Conservation (phyloP, 2,329 filamentous ascomycete species). For the Leptographium wingfieldii region DNA sequence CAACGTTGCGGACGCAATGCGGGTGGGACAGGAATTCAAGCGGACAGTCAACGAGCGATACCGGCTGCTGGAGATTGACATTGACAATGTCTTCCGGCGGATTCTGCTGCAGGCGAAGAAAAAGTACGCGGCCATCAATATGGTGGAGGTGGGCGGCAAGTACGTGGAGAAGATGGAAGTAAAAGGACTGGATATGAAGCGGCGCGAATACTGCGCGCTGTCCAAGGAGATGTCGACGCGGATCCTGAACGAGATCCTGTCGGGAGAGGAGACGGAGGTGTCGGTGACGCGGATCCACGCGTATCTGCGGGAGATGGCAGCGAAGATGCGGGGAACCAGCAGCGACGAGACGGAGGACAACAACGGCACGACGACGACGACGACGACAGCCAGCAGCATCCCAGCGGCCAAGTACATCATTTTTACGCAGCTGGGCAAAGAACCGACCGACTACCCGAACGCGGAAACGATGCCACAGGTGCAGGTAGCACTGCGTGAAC, state of each 20-base stretch:
- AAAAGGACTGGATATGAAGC: conserved; percentile 95
- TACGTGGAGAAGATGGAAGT: conserved; percentile 92
- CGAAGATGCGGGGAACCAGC: conserved; percentile 68
- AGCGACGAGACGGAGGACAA: conserved; percentile 27
- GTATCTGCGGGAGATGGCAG: conserved; percentile 72
- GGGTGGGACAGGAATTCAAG: conserved; percentile 91
- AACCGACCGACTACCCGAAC: conserved; percentile 87
- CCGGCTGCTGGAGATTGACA: conserved; percentile 87
- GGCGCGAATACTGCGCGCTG: conserved; percentile 89
- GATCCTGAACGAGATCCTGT: conserved; percentile 87
- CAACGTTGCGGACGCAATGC: conserved; percentile 79
- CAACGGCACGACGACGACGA: neutral
- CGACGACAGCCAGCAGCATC: conserved; percentile 1
- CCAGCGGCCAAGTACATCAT: conserved; percentile 88
- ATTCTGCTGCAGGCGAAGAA: conserved; percentile 95
- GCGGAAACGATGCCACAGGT: conserved; percentile 92
- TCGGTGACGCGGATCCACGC: conserved; percentile 87
- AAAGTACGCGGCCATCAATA: conserved; percentile 95
- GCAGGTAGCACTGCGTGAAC: conserved; percentile 81
- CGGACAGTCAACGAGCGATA: conserved; percentile 89
- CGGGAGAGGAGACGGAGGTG: conserved; percentile 80
- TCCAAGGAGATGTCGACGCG: conserved; percentile 90
- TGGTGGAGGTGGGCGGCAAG: conserved; percentile 79
- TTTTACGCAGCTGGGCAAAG: conserved; percentile 92
- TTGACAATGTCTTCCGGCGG: conserved; percentile 91